Base-by-base conservation (phyloP, 352 stramenopile genomes). In the Phytophthora crassamura region DNA sequence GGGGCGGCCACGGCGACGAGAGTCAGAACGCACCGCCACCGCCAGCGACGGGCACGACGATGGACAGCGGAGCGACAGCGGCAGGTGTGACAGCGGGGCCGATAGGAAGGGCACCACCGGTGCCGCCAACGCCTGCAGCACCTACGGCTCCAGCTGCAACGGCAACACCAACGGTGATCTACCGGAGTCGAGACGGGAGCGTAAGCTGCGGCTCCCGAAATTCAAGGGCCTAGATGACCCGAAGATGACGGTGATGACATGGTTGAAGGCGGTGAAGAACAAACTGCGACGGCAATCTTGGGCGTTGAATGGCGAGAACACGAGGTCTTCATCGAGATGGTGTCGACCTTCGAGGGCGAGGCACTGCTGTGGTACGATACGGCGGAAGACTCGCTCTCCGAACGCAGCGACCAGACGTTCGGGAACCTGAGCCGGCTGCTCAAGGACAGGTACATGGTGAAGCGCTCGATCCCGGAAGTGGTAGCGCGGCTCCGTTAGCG, bases 341-440 rank as follows among this genome's bases (percentile, higher is more conserved):
- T 54, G 4, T 28, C 30, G 15, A 54, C 30, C n/a, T 40, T 54
- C 14, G 46, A 54, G 11, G 46, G 46, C 10, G 32, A 54, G 15
- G 46, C 46, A 7, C 16, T 54, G 30, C 8, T 54, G 30, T 54
- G 46, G 46, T 54, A 28, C 7, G 46, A 41, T 28, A 54, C 32
- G n/a, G 46, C n/a, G 6, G 46, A 54, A 30, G 32, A 54, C 32
- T 20, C 46, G 32, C 41, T 42, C 30, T 32, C 5, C n/a, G 41
- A n/a, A 16, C 28, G 46, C 8, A n/a, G 41, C n/a, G 46, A 54
- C n/a, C 46, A 54, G 46, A 54, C 46, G 46, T 54, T 54, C n/a
- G 32, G 46, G 0, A 54, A 33, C 32, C 4, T 54, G 46, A 54
- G 46, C 8, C 30, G 30, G 25, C 14, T 54, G 14, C 15, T 54